Evolutionary conservation across 179 eudicot genomes (phyloP).

Genomic region (Dionaea muscipula): DNA sequence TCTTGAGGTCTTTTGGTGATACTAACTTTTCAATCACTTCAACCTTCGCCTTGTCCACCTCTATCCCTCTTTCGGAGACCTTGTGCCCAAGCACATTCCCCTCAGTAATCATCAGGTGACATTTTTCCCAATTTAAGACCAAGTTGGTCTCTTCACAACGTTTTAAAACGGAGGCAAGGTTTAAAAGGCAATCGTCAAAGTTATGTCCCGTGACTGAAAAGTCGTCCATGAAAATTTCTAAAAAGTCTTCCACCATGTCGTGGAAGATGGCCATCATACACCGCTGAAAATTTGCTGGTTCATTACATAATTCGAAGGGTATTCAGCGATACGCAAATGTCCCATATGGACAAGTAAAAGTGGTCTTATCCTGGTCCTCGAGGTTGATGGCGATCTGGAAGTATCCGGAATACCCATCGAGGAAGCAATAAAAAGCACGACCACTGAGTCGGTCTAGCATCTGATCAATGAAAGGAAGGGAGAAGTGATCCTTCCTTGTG

Average conservation of each 20-base stretch:
- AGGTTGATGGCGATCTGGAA: neutral
- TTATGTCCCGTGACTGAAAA: neutral
- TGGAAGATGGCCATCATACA: conserved; percentile 2
- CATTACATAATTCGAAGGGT: neutral
- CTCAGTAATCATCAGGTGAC: conserved; percentile 5
- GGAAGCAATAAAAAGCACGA: neutral
- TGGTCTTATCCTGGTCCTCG: neutral
- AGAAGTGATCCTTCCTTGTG: neutral
- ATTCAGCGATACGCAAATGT: neutral
- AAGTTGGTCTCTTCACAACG: neutral
- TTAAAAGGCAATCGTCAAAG: neutral
- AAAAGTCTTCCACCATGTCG: neutral
- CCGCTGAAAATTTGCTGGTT: neutral
- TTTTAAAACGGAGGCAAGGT: neutral
- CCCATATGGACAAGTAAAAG: neutral
- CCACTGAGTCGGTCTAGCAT: neutral
- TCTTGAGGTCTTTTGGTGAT: neutral
- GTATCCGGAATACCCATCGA: neutral
- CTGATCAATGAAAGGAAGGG: neutral
- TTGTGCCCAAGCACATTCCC: conserved; percentile 2
- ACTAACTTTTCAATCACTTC: neutral
- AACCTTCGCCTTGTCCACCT: conserved; percentile 6
- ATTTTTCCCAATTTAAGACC: conserved; percentile 2
- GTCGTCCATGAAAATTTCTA: conserved; percentile 6
- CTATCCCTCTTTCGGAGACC: neutral